Conservation (phyloP, 306 rosid genomes). For the Ochetophila trinervis region DNA sequence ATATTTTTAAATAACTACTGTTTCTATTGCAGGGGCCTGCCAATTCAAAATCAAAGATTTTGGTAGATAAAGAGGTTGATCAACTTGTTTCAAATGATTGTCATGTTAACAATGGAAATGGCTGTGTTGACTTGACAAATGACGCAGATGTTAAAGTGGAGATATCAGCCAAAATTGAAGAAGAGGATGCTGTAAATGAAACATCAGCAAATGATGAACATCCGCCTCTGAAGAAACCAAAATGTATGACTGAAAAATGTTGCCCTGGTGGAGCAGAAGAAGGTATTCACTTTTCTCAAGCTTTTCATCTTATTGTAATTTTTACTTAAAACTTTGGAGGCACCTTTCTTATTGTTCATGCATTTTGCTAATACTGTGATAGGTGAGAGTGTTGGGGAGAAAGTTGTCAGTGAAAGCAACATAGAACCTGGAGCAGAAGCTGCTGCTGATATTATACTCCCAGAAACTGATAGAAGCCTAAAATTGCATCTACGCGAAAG, state of each 20-base stretch:
- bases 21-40: slow-evolving; percentile 29
- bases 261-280: slow-evolving; percentile 33
- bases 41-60: slow-evolving; percentile 38
- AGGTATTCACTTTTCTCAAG: slow-evolving; percentile 39
- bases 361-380: slow-evolving; percentile 20
- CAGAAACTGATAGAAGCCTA: slow-evolving; percentile 60
- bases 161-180: slow-evolving; percentile 31
- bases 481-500: slow-evolving; percentile 71
- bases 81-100: slow-evolving; percentile 30
- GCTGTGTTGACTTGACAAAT: slow-evolving; percentile 27
- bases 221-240: slow-evolving; percentile 62
- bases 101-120: slow-evolving; percentile 44
- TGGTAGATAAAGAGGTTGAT: slow-evolving; percentile 38
- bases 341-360: slow-evolving; percentile 16
- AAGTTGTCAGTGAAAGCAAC: slow-evolving; percentile 33
- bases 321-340: not conserved
- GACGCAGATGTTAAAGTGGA: slow-evolving; percentile 49
- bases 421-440: slow-evolving; percentile 40
- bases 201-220: slow-evolving; percentile 37
- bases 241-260: slow-evolving; percentile 37
- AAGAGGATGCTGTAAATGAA: slow-evolving; percentile 33
- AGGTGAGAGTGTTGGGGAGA: slow-evolving; percentile 39
- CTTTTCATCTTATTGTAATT: not conserved
- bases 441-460: slow-evolving; percentile 28
- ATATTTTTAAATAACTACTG: slow-evolving; percentile 6